These are phyloP conservation scores for Lecanosticta acicola DNA, from an alignment of 2,329 filamentous ascomycete genomes.

Conservation along the genomic window DNA sequence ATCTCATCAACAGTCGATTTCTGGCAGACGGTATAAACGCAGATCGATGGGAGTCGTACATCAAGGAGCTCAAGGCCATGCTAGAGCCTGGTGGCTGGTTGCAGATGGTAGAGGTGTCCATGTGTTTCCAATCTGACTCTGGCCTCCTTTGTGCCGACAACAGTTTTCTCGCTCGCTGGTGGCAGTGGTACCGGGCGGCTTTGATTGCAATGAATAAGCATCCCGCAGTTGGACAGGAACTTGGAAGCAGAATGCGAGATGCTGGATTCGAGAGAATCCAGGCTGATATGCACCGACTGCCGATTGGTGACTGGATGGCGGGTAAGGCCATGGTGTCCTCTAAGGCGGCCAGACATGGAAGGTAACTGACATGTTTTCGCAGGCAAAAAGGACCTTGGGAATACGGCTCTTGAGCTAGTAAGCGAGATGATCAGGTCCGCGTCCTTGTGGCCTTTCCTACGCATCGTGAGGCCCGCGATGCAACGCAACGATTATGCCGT, in stretches of 20 bases:
- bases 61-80: constrained; percentile 67
- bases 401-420: constrained; percentile 7
- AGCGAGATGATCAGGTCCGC: constrained; percentile 15
- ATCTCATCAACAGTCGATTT: constrained; percentile 75
- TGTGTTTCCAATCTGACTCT: constrained; percentile 75
- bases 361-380: constrained; percentile 1
- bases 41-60: constrained; percentile 67
- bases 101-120: constrained; percentile 83
- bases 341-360: too few relatives aligned
- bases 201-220: constrained; percentile 21
- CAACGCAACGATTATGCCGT: constrained; percentile 9
- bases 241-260: constrained; percentile 16
- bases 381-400: constrained; percentile 6
- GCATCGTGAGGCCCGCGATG: constrained; percentile 9
- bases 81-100: constrained; percentile 75
- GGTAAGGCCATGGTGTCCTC: not conserved
- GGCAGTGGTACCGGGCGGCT: constrained; percentile 17
- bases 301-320: constrained; percentile 13
- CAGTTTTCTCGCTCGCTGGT: constrained; percentile 23
- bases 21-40: constrained; percentile 66
- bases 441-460: constrained; percentile 17
- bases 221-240: constrained; percentile 16
- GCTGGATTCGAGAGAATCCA: constrained; percentile 18
- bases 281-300: constrained; percentile 1
- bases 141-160: constrained; percentile 12